These are phyloP conservation scores for Phialocephala sp. DNA, from an alignment of 2,329 filamentous ascomycete genomes.

Conservation along the genomic window DNA sequence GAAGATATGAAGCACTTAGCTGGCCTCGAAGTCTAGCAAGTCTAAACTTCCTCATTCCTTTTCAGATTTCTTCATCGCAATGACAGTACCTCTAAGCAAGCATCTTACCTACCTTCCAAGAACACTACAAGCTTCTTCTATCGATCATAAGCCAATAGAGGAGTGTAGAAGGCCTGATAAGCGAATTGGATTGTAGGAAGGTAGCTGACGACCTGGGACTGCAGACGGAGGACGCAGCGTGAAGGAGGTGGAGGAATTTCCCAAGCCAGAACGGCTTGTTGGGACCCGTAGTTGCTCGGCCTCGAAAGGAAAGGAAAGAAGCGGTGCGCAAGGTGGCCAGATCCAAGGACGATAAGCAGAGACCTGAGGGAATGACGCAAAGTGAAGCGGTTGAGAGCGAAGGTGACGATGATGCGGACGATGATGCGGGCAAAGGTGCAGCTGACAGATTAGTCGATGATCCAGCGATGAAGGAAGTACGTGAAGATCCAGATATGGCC, in stretches of 20 bases:
- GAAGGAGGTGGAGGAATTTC: neutral
- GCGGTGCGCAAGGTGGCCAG: neutral
- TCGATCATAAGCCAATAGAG: conserved; percentile 2
- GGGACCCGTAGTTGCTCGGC: neutral
- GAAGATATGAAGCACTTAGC: neutral
- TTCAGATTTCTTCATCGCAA: neutral
- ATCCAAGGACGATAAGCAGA: neutral
- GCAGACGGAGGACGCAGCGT: neutral
- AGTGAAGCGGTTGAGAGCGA: neutral
- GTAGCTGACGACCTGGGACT: conserved; percentile 4
- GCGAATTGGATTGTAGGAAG: neutral
- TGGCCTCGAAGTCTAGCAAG: neutral
- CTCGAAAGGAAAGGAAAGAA: neutral
- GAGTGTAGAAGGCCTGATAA: neutral
- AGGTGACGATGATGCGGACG: neutral
- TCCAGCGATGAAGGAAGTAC: neutral
- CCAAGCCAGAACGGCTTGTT: neutral
- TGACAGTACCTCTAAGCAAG: neutral
- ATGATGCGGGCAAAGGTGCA: neutral
- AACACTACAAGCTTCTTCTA: conserved; percentile 7
- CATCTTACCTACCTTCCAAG: neutral
- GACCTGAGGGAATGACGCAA: neutral
- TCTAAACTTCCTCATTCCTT: neutral
- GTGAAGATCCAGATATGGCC: neutral
- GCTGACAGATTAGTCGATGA: neutral